Evolutionary conservation across 352 stramenopile species (phyloP).

Genomic region (Globisporangium lucens): DNA sequence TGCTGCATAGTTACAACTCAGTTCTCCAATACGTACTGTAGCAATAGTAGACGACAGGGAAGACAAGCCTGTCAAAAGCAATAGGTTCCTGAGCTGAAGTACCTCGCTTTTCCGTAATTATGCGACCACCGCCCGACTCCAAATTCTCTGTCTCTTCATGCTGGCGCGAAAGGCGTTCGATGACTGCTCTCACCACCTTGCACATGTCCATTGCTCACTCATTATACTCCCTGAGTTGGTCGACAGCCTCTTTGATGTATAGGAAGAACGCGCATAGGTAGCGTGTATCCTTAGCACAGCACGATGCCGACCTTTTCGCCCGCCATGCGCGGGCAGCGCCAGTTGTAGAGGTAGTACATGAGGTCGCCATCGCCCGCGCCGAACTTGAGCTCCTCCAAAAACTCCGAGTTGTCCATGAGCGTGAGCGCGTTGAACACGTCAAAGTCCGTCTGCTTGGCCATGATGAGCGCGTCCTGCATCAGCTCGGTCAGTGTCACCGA

Average conservation of each 20-base stretch:
- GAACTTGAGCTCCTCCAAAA: slow-evolving; percentile 63
- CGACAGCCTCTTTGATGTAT: background rate
- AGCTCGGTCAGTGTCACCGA: slow-evolving; percentile 52
- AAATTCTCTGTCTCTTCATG: background rate
- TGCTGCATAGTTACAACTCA: background rate
- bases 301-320: slow-evolving; percentile 49
- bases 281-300: slow-evolving; percentile 37
- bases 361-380: slow-evolving; percentile 55
- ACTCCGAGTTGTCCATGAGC: slow-evolving; percentile 69
- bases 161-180: background rate
- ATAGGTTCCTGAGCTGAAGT: background rate
- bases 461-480: slow-evolving; percentile 70
- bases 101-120: background rate
- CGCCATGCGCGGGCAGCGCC: slow-evolving; percentile 61
- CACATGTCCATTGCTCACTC: background rate
- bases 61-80: background rate
- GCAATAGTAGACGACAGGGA: background rate
- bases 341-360: slow-evolving; percentile 82
- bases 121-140: background rate
- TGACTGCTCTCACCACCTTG: background rate
- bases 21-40: background rate
- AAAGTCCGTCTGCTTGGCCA: slow-evolving; percentile 57
- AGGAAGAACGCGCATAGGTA: background rate
- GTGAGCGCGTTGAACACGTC: slow-evolving; percentile 75
- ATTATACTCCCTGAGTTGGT: background rate